These are phyloP conservation scores for Phaeosphaeriaceae sp. DNA, from an alignment of 2,329 filamentous ascomycete genomes.

Conservation along the genomic window DNA sequence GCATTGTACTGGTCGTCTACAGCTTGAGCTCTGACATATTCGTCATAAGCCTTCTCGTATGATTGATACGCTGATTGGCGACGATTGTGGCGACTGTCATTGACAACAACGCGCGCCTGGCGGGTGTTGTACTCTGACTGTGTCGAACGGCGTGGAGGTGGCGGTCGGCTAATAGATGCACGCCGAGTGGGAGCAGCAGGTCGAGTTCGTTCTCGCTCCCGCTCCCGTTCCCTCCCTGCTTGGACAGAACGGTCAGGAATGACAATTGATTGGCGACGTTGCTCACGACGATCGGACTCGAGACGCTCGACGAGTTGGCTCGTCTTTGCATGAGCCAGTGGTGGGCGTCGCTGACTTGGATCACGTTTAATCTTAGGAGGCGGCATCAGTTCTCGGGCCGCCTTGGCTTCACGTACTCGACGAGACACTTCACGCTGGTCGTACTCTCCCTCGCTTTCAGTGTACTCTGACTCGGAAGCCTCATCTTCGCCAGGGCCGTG, in stretches of 20 bases:
- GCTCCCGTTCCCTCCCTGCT: constrained; percentile 22
- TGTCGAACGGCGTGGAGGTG: constrained; percentile 43
- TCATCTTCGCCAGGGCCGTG: constrained; percentile 20
- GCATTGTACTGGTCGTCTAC: constrained; percentile 12
- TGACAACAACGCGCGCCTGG: constrained; percentile 36
- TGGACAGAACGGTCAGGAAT: constrained; percentile 17
- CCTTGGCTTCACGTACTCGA: constrained; percentile 8
- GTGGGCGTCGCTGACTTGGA: constrained; percentile 29
- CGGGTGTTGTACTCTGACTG: constrained; percentile 38
- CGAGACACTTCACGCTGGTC: constrained; percentile 13
- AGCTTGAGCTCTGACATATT: constrained; percentile 12
- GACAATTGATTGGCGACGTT: constrained; percentile 25
- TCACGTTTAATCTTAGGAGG: constrained; percentile 25
- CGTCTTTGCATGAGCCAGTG: constrained; percentile 35
- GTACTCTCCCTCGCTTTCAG: constrained; percentile 22
- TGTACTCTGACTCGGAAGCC: constrained; percentile 23
- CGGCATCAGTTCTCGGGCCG: constrained; percentile 32
- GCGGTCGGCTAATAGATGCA: constrained; percentile 39
- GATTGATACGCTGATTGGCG: constrained; percentile 37
- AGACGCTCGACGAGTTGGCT: constrained; percentile 23
- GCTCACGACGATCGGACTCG: neutral
- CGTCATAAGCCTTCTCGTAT: constrained; percentile 29
- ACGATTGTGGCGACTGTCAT: constrained; percentile 28
- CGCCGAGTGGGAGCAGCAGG: constrained; percentile 30
- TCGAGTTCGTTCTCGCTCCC: constrained; percentile 18